Base-by-base conservation (phyloP, 345 rosid genomes). In the Melastoma malabathricum region DNA sequence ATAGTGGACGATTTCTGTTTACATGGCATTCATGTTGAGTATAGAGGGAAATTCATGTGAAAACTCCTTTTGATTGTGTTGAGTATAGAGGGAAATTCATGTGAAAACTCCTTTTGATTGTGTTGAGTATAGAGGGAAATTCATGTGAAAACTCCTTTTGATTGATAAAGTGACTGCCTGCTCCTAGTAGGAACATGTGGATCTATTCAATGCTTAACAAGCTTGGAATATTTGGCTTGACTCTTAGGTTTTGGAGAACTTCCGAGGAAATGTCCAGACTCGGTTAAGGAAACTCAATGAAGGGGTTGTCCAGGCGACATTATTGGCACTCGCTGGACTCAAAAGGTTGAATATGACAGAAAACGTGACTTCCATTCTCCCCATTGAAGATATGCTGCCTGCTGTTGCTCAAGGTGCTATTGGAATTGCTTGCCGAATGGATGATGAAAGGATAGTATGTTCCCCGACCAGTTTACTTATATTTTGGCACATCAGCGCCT, bases 391-490 rank as follows among this genome's bases (percentile, higher is more conserved):
- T 55, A 92, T 92, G 97, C 97, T 92, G 60, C 98, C 98, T 10
- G 98, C 98, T 44, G 98, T 92, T 78, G 98, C 98, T 56, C 98
- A 92, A 67, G 98, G 98, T 19, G 98, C 98, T 8, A 92, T 92
- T 50, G 98, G 98, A 58, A 87, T 92, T 62, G 97, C 98, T 27
- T 87, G 98, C 65, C 75, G 95, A 68, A 81, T 59, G 22, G 64
- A 68, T 64, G 90, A 92, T 46, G 82, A 81, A 50, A 92, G 75
- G 79, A 92, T 87, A 94, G 98, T 92, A 60, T 31, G 65, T 54
- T 48, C n/a, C 13, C 56, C 6, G 47, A 18, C 48, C 44, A 1
- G 56, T 57, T 18, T 13, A 23, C 29, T 15, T 34, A 34, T 34
- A 34, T 12, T 34, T 34, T 34, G 41, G 41, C 12, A 6, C 41